Percentiles rank a stretch among this genome's conserved stretches.
Conservation (phyloP, 2,329 filamentous ascomycete species). For the Diaporthe citri region DNA sequence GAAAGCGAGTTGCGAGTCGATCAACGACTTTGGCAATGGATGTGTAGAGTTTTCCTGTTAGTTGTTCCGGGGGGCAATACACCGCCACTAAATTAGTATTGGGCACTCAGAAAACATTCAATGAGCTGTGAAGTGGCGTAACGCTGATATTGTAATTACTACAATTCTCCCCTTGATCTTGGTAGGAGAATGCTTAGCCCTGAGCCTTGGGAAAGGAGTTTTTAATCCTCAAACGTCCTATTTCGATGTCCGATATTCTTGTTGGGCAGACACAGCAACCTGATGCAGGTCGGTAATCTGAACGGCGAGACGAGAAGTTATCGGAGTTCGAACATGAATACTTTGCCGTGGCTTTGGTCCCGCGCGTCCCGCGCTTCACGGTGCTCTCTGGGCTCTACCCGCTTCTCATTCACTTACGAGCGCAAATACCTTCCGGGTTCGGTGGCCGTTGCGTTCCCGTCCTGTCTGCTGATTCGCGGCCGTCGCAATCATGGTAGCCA, state of each 20-base stretch:
- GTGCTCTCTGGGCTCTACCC: not conserved
- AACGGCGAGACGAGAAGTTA: not conserved
- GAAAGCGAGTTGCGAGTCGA: not conserved
- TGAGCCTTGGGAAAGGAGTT: not conserved
- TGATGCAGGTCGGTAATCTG: not conserved
- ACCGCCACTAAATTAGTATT: not conserved
- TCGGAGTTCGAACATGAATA: not conserved
- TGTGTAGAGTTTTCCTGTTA: not conserved
- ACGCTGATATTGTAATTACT: not conserved
- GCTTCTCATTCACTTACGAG: not conserved
- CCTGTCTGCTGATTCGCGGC: slow-evolving; percentile 8
- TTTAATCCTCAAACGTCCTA: not conserved
- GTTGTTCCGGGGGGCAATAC: too few relatives aligned
- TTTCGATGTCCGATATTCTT: slow-evolving; percentile 4
- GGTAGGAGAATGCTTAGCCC: not conserved
- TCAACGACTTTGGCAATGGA: not conserved
- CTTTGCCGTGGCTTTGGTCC: not conserved
- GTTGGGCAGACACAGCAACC: not conserved
- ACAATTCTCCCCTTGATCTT: not conserved
- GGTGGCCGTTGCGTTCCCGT: not conserved
- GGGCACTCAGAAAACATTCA: too few relatives aligned
- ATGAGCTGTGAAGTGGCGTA: not conserved
- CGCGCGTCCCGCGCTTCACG: not conserved
- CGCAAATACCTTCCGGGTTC: not conserved
- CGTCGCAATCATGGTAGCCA: not conserved